Evolutionary conservation across 345 rosid species (phyloP).

Genomic region (Arabidopsis arenosa): DNA sequence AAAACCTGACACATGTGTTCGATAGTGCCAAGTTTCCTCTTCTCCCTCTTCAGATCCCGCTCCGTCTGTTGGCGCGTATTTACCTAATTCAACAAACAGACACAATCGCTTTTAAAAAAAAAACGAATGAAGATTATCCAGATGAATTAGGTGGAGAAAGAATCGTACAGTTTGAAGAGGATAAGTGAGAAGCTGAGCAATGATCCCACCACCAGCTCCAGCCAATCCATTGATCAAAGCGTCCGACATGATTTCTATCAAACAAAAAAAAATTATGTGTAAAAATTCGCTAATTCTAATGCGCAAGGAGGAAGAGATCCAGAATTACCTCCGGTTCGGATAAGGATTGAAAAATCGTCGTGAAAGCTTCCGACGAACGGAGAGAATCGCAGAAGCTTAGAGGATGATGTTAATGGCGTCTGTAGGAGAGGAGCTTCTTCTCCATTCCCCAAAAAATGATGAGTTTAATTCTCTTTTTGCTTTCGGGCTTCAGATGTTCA

Average conservation of each 20-base stretch:
- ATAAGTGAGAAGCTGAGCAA: conserved; percentile 92
- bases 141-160: not conserved
- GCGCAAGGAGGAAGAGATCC: not conserved
- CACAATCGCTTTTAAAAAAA: conserved; percentile 13
- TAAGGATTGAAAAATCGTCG: not conserved
- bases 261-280: not conserved
- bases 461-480: not conserved
- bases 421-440: conserved; percentile 23
- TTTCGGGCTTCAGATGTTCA: conserved; percentile 14
- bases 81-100: conserved; percentile 55
- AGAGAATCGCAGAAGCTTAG: conserved; percentile 18
- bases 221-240: conserved; percentile 96
- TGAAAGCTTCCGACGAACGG: not conserved
- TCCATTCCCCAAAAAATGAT: not conserved
- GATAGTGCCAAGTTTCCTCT: conserved; percentile 74
- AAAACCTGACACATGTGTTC: conserved; percentile 84
- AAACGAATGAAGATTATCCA: not conserved
- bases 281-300: not conserved
- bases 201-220: conserved; percentile 97
- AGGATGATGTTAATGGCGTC: conserved; percentile 11
- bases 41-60: conserved; percentile 82
- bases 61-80: conserved; percentile 97
- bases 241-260: conserved; percentile 69
- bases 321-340: conserved; percentile 23
- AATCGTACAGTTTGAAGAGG: conserved; percentile 87